Evolutionary conservation across 78 protist species (phyloP).

Genomic region (Tieghemostelium lacteum): DNA sequence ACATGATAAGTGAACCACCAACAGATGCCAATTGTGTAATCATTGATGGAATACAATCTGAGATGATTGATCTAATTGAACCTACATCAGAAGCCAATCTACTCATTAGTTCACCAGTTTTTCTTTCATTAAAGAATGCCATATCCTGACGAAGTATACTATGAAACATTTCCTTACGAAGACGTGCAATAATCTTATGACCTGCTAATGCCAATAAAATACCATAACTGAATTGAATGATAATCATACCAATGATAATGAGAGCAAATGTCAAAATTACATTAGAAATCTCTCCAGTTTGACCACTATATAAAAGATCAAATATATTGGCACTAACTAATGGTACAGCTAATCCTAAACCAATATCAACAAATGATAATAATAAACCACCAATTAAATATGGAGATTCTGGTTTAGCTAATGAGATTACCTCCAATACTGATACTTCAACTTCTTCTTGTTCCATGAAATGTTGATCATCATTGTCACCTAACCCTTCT

Average conservation of each 20-base stretch:
- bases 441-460: slow-evolving; percentile 33
- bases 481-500: neutral
- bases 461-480: neutral
- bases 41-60: slow-evolving; percentile 52
- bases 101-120: slow-evolving; percentile 91
- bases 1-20: slow-evolving; percentile 46
- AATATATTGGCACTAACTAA: slow-evolving; percentile 60
- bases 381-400: slow-evolving; percentile 5
- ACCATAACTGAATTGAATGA: slow-evolving; percentile 58
- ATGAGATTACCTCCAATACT: slow-evolving; percentile 26
- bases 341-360: slow-evolving; percentile 39
- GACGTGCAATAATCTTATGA: slow-evolving; percentile 75
- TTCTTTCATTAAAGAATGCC: slow-evolving; percentile 91
- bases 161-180: slow-evolving; percentile 68
- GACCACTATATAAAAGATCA: slow-evolving; percentile 18
- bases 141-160: slow-evolving; percentile 68
- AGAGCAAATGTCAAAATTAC: slow-evolving; percentile 43
- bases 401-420: slow-evolving; percentile 37
- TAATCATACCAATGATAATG: slow-evolving; percentile 67
- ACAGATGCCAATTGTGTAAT: slow-evolving; percentile 44
- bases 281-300: slow-evolving; percentile 11
- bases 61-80: slow-evolving; percentile 54
- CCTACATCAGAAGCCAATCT: slow-evolving; percentile 88
- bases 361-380: slow-evolving; percentile 58
- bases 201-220: slow-evolving; percentile 61